Base-by-base conservation (phyloP, 2,329 filamentous ascomycete genomes). In the Beauveria asiatica region DNA sequence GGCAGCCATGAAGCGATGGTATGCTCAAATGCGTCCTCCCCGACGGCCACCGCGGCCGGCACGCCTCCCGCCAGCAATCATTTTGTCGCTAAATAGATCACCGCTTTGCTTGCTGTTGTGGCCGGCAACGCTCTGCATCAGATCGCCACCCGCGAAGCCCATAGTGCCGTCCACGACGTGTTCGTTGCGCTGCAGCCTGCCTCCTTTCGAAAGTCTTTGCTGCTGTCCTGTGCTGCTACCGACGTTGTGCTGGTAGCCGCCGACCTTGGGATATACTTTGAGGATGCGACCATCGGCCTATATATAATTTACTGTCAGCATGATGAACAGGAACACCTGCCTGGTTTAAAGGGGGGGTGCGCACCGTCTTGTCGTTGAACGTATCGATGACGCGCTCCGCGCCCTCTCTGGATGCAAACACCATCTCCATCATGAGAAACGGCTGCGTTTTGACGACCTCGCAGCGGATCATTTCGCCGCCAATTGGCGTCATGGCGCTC, bases 331-430 rank as follows among this genome's bases (percentile, higher is more conserved):
- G 25, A 13, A 23, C 33, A 16, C 33, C 11, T 16, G 33, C 11
- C 11, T 37, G 33, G 33, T 37, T 5, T 16, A 30, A 42, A n/a
- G 13, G 27, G 16, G 41, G 23, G 41, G 49, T 27, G 8, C 84
- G 65, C 70, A 90, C 89, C 69, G 84, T 90, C 76, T 91, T 86
- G 70, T 88, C 85, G 73, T 94, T 87, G 72, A 93, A 93, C 3
- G 81, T 89, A 61, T 82, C 78, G 67, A 93, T 87, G 19, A 92
- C 87, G 44, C 81, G 82, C 66, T 93, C 86, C 3, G 88, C 90
- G 44, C 87, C 88, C 63, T 88, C 84, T 66, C 83, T 85, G 61
- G 84, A 86, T 64, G 85, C 80, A 69, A 93, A 92, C 5, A 86
- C 79, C 69, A 94, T 84, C 74, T 94, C 90, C 23, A 87, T 88